These are phyloP conservation scores for Aureobasidium zeae DNA, from an alignment of 2,329 filamentous ascomycete species.

Conservation along the genomic window DNA sequence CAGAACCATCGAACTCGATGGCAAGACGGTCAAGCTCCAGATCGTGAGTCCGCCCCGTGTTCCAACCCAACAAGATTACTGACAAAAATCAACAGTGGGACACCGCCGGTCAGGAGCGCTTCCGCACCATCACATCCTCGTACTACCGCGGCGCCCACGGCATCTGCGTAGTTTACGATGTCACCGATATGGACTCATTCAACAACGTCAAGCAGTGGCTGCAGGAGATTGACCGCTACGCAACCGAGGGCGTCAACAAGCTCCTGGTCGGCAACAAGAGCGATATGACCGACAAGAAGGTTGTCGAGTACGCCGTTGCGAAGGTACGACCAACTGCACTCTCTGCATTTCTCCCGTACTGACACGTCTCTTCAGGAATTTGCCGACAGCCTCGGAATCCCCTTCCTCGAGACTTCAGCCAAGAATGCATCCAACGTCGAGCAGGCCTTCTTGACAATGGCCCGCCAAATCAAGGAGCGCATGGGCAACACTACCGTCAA, in stretches of 20 bases:
- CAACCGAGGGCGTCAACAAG: conserved; percentile 99
- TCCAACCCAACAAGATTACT: conserved; percentile 3
- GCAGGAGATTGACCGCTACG: conserved; percentile 98
- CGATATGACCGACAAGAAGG: conserved; percentile 99
- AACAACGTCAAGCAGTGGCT: conserved; percentile 99
- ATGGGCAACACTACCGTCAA: conserved; percentile 98
- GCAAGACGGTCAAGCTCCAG: conserved; percentile 99
- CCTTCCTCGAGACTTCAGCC: conserved; percentile 98
- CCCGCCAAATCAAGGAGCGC: conserved; percentile 98
- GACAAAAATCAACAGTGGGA: conserved; percentile 64
- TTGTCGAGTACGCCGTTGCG: conserved; percentile 97
- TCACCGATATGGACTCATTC: conserved; percentile 99
- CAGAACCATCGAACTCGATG: conserved; percentile 97
- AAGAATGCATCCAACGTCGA: conserved; percentile 99
- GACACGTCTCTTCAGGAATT: conserved; percentile 62
- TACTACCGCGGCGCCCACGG: conserved; percentile 99
- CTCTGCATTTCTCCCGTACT: neutral
- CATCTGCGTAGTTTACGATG: conserved; percentile 99
- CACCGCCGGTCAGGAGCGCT: conserved; percentile 96
- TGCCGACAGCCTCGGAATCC: conserved; percentile 95
- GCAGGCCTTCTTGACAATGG: conserved; percentile 99
- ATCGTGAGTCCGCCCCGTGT: conserved; percentile 58
- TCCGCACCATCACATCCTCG: conserved; percentile 98
- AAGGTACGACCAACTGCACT: conserved; percentile 56
- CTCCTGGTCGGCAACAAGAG: conserved; percentile 99